Conservation (phyloP, 1,139 yeast species). For the Lodderomyces theae region DNA sequence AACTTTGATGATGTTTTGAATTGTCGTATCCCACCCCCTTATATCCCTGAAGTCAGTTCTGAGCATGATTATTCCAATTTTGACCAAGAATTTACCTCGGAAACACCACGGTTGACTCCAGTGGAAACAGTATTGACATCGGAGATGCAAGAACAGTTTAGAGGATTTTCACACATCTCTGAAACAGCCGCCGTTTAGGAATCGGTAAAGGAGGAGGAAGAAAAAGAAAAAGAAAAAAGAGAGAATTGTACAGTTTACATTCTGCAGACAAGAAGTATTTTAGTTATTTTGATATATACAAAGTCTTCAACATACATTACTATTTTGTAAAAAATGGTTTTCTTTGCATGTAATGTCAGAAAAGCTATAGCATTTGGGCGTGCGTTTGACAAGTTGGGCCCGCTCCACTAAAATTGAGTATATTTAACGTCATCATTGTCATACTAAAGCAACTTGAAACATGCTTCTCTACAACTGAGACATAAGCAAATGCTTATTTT, state of each 20-base stretch:
- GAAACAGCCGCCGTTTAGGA: slow-evolving; percentile 53
- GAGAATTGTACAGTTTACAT: no score
- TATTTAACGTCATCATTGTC: no score
- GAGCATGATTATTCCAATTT: slow-evolving; percentile 92
- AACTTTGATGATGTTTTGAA: slow-evolving; percentile 82
- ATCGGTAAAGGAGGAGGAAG: background rate
- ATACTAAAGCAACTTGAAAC: background rate
- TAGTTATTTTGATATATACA: no score
- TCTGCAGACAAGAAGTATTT: no score
- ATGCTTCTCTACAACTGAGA: background rate
- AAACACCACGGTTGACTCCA: slow-evolving; percentile 93
- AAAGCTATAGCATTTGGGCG: no score
- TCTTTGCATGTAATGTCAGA: no score
- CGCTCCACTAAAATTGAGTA: no score
- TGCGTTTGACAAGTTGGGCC: no score
- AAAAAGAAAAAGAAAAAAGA: background rate
- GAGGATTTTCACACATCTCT: slow-evolving; percentile 90
- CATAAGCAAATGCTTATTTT: background rate
- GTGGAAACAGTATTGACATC: slow-evolving; percentile 85
- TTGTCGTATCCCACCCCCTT: slow-evolving; percentile 80
- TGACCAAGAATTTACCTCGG: slow-evolving; percentile 92
- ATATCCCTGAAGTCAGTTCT: slow-evolving; percentile 72
- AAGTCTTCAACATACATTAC: no score
- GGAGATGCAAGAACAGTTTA: slow-evolving; percentile 91
- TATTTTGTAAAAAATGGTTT: no score